phyloP scores from a whole-genome alignment of 2,329 filamentous ascomycete species.

The Dactylella cylindrospora region DNA sequence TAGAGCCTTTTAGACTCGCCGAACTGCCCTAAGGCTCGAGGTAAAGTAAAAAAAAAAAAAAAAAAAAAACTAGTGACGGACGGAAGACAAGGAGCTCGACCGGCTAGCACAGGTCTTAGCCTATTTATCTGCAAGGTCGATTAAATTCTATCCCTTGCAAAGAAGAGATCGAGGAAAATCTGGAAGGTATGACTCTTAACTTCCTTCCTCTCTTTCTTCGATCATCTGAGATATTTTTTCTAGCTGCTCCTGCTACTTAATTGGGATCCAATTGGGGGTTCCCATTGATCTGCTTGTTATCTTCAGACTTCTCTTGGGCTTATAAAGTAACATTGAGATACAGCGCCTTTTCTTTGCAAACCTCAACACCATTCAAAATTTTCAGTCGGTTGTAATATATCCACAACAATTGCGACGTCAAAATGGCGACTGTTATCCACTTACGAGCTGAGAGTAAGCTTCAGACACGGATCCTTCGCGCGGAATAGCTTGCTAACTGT shows the following conservation, averaged over 20 bases:
- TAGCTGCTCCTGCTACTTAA: conserved; percentile 9
- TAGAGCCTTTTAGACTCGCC: too few relatives aligned
- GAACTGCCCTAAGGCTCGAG: too few relatives aligned
- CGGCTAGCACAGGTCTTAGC: conserved; percentile 43
- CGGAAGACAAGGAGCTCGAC: too few relatives aligned
- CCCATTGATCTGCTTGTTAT: conserved; percentile 19
- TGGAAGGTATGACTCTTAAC: conserved; percentile 24
- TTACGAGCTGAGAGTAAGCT: conserved; percentile 53
- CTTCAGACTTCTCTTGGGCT: not conserved
- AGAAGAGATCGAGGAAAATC: conserved; percentile 4
- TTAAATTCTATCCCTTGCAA: conserved; percentile 9
- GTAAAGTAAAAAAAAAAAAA: too few relatives aligned
- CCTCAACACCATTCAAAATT: not conserved
- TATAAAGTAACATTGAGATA: conserved; percentile 1
- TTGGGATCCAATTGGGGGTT: too few relatives aligned
- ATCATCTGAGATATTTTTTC: too few relatives aligned
- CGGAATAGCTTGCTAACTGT: conserved; percentile 29
- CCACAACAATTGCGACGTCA: conserved; percentile 7
- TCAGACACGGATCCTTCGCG: not conserved
- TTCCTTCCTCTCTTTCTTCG: too few relatives aligned
- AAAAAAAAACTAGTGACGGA: too few relatives aligned
- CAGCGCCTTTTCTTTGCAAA: too few relatives aligned
- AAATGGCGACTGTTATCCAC: conserved; percentile 52
- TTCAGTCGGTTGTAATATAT: not conserved
- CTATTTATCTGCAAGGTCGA: too few relatives aligned